A percentile compares a stretch with the other conserved stretches of the same genome.
Conservation (phyloP, 331 rosid genomes). For the Spiraea crenata region DNA sequence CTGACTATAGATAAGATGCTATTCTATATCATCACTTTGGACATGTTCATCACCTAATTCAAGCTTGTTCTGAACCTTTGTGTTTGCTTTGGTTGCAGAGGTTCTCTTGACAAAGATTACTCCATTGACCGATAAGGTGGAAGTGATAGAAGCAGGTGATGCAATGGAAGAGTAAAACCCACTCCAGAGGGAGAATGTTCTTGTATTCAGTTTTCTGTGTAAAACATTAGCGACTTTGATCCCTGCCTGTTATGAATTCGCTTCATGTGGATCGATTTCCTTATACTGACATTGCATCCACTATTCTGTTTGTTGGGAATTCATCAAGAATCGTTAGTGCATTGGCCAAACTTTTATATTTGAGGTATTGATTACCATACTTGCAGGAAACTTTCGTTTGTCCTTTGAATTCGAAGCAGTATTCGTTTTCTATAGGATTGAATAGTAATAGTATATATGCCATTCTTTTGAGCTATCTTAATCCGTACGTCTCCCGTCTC, state of each 20-base stretch:
- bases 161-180: slow-evolving; percentile 79
- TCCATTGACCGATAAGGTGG: slow-evolving; percentile 70
- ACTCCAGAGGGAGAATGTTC: neutral
- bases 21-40: neutral
- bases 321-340: neutral
- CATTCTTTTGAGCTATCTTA: neutral
- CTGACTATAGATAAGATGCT: neutral
- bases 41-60: neutral
- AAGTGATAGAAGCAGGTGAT: slow-evolving; percentile 68
- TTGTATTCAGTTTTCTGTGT: neutral
- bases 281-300: neutral
- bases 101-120: slow-evolving; percentile 76
- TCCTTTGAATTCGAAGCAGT: neutral
- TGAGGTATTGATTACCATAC: too few species aligned
- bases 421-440: neutral
- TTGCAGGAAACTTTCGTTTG: neutral
- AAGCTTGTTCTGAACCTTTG: slow-evolving; percentile 7
- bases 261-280: neutral
- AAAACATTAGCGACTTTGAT: neutral
- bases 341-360: neutral
- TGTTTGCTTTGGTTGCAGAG: slow-evolving; percentile 49
- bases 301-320: slow-evolving; percentile 2
- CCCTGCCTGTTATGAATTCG: neutral
- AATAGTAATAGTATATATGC: neutral
- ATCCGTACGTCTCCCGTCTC: neutral